Evolutionary conservation across 805 yeast genomes (phyloP).

Genomic region (Metschnikowia colocasiae): DNA sequence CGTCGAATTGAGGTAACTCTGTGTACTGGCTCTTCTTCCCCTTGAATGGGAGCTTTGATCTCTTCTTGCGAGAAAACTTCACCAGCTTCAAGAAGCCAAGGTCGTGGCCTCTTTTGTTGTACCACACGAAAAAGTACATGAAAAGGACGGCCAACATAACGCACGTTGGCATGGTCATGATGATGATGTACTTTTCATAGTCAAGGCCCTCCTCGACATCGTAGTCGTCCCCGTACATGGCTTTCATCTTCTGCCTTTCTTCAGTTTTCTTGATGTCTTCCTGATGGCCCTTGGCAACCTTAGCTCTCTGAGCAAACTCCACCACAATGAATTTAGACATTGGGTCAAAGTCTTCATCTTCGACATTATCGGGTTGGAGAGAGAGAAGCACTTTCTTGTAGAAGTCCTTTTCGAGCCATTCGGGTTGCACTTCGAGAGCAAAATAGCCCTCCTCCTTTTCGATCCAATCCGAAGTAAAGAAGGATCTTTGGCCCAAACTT

Average conservation of each 20-base stretch:
- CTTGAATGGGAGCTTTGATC: conserved; percentile 24
- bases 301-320: conserved; percentile 49
- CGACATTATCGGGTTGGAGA: conserved; percentile 66
- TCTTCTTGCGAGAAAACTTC: conserved; percentile 22
- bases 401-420: conserved; percentile 56
- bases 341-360: conserved; percentile 65
- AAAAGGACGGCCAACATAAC: conserved; percentile 56
- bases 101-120: conserved; percentile 46
- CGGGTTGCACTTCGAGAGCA: conserved; percentile 57
- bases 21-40: conserved; percentile 21
- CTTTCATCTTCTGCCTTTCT: conserved; percentile 27
- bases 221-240: conserved; percentile 31
- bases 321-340: conserved; percentile 41
- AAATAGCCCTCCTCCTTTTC: conserved; percentile 55
- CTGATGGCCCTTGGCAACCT: conserved; percentile 47
- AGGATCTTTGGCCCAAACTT: conserved; percentile 36
- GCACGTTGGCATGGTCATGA: conserved; percentile 64
- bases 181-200: conserved; percentile 57
- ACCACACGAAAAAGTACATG: conserved; percentile 61
- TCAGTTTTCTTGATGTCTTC: conserved; percentile 41
- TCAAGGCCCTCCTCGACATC: conserved; percentile 47
- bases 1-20: conserved; percentile 33
- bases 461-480: conserved; percentile 73
- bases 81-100: conserved; percentile 36
- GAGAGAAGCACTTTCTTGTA: conserved; percentile 59